A percentile compares a stretch with the other conserved stretches of the same genome.
Conservation (phyloP, 2,329 filamentous ascomycete species). For the Penicillium sclerotiorum region DNA sequence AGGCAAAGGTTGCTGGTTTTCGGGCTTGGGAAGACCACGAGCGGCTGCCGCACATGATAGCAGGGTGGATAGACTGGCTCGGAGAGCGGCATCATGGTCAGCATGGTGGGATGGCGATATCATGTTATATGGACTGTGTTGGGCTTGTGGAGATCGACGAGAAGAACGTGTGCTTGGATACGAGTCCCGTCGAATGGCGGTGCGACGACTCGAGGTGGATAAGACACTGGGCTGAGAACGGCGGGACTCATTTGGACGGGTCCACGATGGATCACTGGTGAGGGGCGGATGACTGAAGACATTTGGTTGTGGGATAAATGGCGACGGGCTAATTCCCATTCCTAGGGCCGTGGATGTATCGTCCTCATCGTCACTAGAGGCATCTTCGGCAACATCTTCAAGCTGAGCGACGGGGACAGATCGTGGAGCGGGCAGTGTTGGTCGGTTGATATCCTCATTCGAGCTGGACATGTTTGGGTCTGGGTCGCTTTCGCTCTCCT, state of each 20-base stretch:
- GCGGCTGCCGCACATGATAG: constrained; percentile 94
- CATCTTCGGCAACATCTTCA: constrained; percentile 35
- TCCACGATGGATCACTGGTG: constrained; percentile 47
- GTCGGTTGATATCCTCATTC: constrained; percentile 57
- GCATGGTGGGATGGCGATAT: constrained; percentile 75
- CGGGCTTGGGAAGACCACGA: constrained; percentile 71
- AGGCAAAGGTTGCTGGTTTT: constrained; percentile 30
- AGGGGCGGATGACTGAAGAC: constrained; percentile 83
- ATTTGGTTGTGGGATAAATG: constrained; percentile 86
- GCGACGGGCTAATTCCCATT: constrained; percentile 54
- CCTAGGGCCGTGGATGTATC: constrained; percentile 85
- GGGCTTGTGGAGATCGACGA: constrained; percentile 40
- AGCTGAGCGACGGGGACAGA: constrained; percentile 29
- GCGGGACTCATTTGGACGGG: constrained; percentile 47
- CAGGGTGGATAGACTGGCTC: constrained; percentile 90
- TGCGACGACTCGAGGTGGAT: constrained; percentile 37
- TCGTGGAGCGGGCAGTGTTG: constrained; percentile 24
- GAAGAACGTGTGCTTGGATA: constrained; percentile 35
- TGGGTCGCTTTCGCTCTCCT: constrained; percentile 89
- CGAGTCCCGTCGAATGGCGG: constrained; percentile 43
- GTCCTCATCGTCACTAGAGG: constrained; percentile 61
- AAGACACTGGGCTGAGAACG: constrained; percentile 53
- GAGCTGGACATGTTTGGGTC: constrained; percentile 70
- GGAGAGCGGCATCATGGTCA: constrained; percentile 89
- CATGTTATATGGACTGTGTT: constrained; percentile 65